phyloP scores from a whole-genome alignment of 2,329 filamentous ascomycete species.

The Arthroderma sp. region DNA sequence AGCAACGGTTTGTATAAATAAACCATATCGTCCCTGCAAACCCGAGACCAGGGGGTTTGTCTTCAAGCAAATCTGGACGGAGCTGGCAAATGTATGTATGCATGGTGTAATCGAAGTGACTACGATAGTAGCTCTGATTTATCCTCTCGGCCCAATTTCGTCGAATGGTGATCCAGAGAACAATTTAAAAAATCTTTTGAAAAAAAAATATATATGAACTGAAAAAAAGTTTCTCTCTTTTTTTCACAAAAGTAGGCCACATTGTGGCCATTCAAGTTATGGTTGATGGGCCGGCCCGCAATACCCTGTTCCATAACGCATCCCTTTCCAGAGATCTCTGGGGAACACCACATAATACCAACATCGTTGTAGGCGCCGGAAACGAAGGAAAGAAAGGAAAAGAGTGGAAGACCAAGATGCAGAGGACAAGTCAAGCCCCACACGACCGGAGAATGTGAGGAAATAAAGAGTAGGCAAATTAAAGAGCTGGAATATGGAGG shows the following conservation, averaged over 20 bases:
- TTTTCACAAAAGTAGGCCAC: no score
- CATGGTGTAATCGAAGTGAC: conserved; percentile 25
- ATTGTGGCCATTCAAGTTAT: no score
- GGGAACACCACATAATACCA: conserved; percentile 4
- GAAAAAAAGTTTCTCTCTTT: no score
- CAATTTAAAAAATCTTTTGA: no score
- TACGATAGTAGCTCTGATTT: no score
- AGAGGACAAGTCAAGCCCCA: not conserved
- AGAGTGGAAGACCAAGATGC: no score
- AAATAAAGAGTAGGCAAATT: not conserved
- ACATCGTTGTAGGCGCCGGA: not conserved
- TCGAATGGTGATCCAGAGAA: conserved; percentile 12
- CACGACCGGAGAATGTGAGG: not conserved
- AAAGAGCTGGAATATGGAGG: conserved; percentile 3
- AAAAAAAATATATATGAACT: no score
- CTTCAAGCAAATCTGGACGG: conserved; percentile 25
- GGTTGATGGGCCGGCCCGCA: conserved; percentile 32
- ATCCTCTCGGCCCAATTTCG: no score
- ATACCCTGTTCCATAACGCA: conserved; percentile 18
- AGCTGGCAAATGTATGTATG: conserved; percentile 24
- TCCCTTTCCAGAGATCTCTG: conserved; percentile 3
- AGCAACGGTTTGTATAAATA: no score
- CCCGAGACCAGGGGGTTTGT: conserved; percentile 14
- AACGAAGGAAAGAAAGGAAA: not conserved
- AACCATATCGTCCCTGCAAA: conserved; percentile 7